Evolutionary conservation across 2,329 filamentous ascomycete species (phyloP), one percentile per base, ranked within the genome.

Genomic region (Diaporthe sp.): DNA sequence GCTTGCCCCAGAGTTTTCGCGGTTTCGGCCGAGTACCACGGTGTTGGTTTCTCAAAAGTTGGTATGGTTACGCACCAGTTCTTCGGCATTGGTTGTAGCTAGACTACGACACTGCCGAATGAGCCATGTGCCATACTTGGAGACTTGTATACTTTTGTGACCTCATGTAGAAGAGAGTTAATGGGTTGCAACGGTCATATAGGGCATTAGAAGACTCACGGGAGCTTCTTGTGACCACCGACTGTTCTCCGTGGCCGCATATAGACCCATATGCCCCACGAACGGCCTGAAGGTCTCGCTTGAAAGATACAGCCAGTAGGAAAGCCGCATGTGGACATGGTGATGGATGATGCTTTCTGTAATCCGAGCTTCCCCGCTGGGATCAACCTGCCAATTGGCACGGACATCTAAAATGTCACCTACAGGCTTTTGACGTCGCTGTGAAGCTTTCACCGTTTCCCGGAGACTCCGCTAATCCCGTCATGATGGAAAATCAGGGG

Each of bases 311-410:
- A 44, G 13, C 59, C 39, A 65, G 61, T 49, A n/a, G 10, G 6
- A 51, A 67, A 19, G 28, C 44, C 31, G 8, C 6, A 39, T 25
- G 62, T 25, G 22, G 42, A 25, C 22, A 37, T 51, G 59, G 15
- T 39, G 7, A 51, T 10, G 4, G 4, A 19, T 4, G 62, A 68
- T 51, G 44, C 62, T 68, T 68, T 68, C 34, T 44, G 62, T 51
- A 53, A 53, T 37, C 62, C 62, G 62, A 53, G 62, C 44, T 68
- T 68, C 62, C 62, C 62, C 62, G 62, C 62, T 22, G 15, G 31
- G 62, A 53, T 68, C 6, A 68, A 51, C 62, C 44, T 51, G 28
- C 31, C 62, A 37, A 25, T 37, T 53, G 12, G 62, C 62, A 68
- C 62, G 15, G 46, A 68, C 44, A 9, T 22, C 12, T 5, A 34